Base-by-base conservation (phyloP, 345 rosid species). In the Gossypium mustelinum region DNA sequence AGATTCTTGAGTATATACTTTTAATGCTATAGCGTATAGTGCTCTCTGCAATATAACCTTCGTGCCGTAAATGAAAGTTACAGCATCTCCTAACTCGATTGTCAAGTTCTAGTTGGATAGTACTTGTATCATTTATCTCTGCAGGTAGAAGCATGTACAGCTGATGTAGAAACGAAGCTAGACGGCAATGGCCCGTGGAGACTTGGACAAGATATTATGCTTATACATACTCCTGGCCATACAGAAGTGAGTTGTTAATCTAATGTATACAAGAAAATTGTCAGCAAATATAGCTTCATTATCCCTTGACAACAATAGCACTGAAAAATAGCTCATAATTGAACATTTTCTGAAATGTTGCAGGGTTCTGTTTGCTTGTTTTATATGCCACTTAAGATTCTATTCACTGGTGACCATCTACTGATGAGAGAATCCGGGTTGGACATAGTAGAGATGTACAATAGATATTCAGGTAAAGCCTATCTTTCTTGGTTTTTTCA, bases 111-210 rank as follows among this genome's bases (percentile, higher is more conserved):
- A 34, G 39, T 34, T 34, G 6, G 1, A 24, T 44, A 12, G 43
- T 72, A 24, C 18, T 41, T 18, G 62, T 63, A 59, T 6, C 44
- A 4, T 65, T 75, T 73, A 58, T 75, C 67, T 67, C 71, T 68
- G 59, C 77, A 89, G 93, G 87, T 87, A 44, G 79, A 83, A 79
- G 68, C 54, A 67, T 64, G 79, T 55, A 89, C 90, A 22, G 18
- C 68, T 79, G 89, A 89, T 79, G 85, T 85, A 43, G 90, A 89
- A 81, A 80, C 78, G 34, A 89, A 87, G 81, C 86, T 89, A 63
- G 87, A 83, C 70, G 93, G 90, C 60, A 79, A 78, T 17, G 90
- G 92, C 66, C 88, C 92, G 41, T 89, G 92, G 92, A 85, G 72
- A 60, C 78, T 87, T 63, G 72, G 81, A n/a, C 79, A 74, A 61